A percentile compares a stretch with the other conserved stretches of the same genome.
These are phyloP conservation scores for Stereocaulon alpinum DNA, from an alignment of 495 filamentous ascomycete species.

Conservation along the genomic window DNA sequence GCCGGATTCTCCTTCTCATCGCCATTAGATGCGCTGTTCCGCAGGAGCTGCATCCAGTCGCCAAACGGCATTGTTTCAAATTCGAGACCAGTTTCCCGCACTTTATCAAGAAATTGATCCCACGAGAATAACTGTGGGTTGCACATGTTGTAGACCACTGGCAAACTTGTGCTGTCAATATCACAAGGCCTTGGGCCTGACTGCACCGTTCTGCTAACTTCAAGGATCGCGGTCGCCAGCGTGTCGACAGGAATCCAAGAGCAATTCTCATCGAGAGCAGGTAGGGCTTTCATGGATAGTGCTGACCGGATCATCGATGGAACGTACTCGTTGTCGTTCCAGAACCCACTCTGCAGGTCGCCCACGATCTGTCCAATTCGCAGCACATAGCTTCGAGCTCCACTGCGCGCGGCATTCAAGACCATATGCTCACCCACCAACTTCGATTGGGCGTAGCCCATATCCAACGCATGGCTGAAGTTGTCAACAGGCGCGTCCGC, in stretches of 20 bases:
- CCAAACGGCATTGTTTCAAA: no score
- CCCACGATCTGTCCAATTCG: conserved; percentile 53
- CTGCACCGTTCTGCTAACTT: no score
- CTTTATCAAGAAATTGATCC: no score
- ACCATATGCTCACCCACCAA: conserved; percentile 44
- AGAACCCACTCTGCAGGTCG: conserved; percentile 39
- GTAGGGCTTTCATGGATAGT: conserved; percentile 37
- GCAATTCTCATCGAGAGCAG: conserved; percentile 33
- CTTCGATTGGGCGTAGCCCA: conserved; percentile 50
- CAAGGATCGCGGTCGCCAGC: conserved; percentile 27
- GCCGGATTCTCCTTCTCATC: no score
- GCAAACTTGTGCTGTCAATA: no score
- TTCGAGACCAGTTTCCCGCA: no score
- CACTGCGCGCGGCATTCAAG: conserved; percentile 26
- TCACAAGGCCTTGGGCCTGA: no score
- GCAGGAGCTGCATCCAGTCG: no score
- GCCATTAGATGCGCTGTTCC: no score
- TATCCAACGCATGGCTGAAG: conserved; percentile 32
- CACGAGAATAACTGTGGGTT: no score
- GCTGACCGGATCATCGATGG: conserved; percentile 47
- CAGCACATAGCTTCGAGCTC: conserved; percentile 37
- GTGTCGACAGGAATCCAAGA: conserved; percentile 38
- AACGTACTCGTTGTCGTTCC: conserved; percentile 49
- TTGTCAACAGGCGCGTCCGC: conserved; percentile 33
- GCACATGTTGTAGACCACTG: no score